Base-by-base conservation (phyloP, 1,284 basidiomycete species). In the Amylostereum areolatum region DNA sequence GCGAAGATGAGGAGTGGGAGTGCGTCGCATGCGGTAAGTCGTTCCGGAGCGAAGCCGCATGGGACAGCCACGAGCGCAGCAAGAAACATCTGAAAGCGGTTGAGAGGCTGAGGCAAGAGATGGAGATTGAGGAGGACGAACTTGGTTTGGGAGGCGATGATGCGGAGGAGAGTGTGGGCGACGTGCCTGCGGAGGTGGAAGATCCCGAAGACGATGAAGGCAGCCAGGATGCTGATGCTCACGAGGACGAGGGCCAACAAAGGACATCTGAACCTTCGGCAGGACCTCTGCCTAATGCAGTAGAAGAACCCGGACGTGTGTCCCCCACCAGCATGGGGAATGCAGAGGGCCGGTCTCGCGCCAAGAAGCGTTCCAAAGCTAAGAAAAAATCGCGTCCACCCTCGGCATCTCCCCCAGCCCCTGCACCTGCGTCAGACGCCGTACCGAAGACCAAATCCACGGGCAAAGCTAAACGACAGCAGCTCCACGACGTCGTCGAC, bases 1-100 rank as follows among this genome's bases (percentile, higher is more conserved):
- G 81, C 7, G 82, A 62, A 12, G 78, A 86, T 49, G 85, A 89
- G 59, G 85, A 86, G 62, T 95, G 91, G 80, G 94, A 97, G 64
- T 99, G 97, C 61, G 87, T 98, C n/a, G 96, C 89, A 3, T 99
- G 97, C 62, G 77, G 82, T 48, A 98, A 97, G 71, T 77, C 77
- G 1, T 99, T 98, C 67, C 77, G 87, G 60, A 94, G 88, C 57
- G 93, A 97, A 62, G 91, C 92, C 0, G 90, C 93, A 12, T 99
- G 95, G 92, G 78, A 85, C 58, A 98, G 95, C 65, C 97, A 99
- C 58, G 97, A 99, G 66, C 76, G 93, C 57, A 97, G 94, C 67
- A 91, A 90, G 67, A 98, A 96, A 66, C 97, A 99, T 65, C 69
- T 92, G 64, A 92, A 89, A 66, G 89, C 92, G 52, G 83, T 96